Conservation (phyloP, 805 yeast species). For the Starmerella scarabaei region DNA sequence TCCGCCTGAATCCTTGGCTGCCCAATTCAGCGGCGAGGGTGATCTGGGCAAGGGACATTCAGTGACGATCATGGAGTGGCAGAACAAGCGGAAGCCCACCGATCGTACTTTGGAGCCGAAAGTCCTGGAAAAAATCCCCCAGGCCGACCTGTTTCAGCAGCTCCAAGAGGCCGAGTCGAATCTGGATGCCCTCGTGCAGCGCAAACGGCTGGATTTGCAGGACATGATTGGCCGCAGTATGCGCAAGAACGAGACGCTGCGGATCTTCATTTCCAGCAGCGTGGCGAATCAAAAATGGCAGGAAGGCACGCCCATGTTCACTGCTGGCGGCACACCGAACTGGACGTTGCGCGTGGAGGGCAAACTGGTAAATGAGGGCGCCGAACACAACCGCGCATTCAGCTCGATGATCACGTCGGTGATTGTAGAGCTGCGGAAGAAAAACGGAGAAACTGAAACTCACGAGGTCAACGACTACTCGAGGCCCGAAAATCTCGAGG, state of each 20-base stretch:
- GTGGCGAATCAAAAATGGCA: conserved; percentile 89
- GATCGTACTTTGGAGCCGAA: conserved; percentile 40
- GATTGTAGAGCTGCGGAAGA: conserved; percentile 53
- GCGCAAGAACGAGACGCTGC: conserved; percentile 44
- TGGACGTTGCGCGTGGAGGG: conserved; percentile 93
- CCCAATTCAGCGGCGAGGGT: no score
- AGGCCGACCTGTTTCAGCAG: conserved; percentile 57
- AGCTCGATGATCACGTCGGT: conserved; percentile 72
- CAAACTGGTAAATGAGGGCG: conserved; percentile 46
- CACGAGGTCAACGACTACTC: conserved; percentile 2
- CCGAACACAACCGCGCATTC: conserved; percentile 45
- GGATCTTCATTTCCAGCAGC: conserved; percentile 73
- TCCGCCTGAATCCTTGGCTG: no score
- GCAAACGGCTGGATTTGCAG: conserved; percentile 76
- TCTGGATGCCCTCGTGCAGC: conserved; percentile 65
- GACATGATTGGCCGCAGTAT: conserved; percentile 43
- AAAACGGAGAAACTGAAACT: conserved; percentile 13
- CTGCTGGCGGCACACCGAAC: conserved; percentile 17
- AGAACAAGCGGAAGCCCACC: conserved; percentile 33
- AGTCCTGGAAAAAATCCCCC: conserved; percentile 42
- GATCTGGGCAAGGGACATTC: no score
- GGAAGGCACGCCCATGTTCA: conserved; percentile 22
- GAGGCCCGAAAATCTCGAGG: not conserved
- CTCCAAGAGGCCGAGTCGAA: conserved; percentile 70
- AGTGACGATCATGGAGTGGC: conserved; percentile 19